Evolutionary conservation across 169 alveolate genomes (phyloP), one percentile per base, ranked within the genome.

Genomic region (Plasmodium relictum): DNA sequence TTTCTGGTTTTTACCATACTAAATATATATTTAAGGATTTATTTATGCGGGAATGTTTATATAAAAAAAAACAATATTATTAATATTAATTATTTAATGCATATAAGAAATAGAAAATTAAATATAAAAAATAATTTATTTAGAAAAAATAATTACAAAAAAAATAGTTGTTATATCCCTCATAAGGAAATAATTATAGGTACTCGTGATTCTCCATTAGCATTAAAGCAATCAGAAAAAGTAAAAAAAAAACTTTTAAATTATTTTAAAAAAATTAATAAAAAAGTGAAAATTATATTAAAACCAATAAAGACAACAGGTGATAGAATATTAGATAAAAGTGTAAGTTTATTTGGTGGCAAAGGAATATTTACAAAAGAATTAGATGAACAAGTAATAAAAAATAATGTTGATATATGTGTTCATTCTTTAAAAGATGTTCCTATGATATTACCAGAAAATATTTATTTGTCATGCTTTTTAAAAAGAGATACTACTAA

Each of bases 301-400:
- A 78, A 41, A 59, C 56, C 68, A 31, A 78, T 78, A 39, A 78
- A 78, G 63, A 78, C 89, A 78, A 78, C 74, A 69, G 89, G 89
- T 52, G 89, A 78, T 65, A 44, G 63, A 31, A 63, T 78, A 16
- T 78, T 78, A 41, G 89, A 78, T 26, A 63, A 58, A 66, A 78
- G 45, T 39, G 89, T 78, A 14, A 44, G 69, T 0, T 69, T 66
- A 24, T 78, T 63, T 78, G 89, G 89, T 0, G 89, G 89, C 18
- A 78, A 78, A 63, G 89, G 89, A 22, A 78, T 78, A 26, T 78
- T 78, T 56, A 78, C 89, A 18, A 78, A 78, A 20, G 89, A 78
- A 41, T 65, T 78, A 58, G 89, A 78, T n/a, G 89, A 78, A 6
- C 71, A 78, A 41, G 39, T 78, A 78, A 48, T 78, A 63, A 48